phyloP scores from a whole-genome alignment of 345 rosid genomes.

The Dovyalis caffra region DNA sequence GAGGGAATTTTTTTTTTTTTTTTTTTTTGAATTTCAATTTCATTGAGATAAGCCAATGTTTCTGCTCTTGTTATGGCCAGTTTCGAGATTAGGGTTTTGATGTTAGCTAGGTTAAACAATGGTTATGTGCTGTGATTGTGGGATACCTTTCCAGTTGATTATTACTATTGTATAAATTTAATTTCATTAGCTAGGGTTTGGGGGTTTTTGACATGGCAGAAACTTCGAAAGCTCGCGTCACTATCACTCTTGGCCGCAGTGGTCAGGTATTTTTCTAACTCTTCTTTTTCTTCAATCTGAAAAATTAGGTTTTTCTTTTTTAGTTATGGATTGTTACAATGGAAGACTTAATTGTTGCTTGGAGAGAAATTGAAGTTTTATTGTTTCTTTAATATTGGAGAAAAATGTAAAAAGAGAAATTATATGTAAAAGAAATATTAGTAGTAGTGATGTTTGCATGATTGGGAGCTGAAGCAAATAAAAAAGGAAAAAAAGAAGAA shows the following conservation, averaged over 20 bases:
- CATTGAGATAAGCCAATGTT: not conserved
- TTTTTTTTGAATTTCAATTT: not conserved
- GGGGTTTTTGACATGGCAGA: slow-evolving; percentile 57
- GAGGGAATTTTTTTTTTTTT: too few species aligned
- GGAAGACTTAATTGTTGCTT: not conserved
- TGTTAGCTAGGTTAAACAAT: not conserved
- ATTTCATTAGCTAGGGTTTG: slow-evolving; percentile 35
- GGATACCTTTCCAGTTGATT: not conserved
- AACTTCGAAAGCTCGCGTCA: slow-evolving; percentile 61
- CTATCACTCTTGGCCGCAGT: slow-evolving; percentile 79
- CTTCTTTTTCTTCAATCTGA: not conserved
- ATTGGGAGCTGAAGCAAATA: too few species aligned
- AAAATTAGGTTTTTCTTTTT: not conserved
- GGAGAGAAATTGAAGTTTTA: not conserved
- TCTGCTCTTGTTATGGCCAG: not conserved
- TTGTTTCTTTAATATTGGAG: not conserved
- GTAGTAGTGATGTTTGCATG: not conserved
- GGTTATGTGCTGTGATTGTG: not conserved
- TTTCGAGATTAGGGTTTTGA: not conserved
- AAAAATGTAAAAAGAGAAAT: not conserved
- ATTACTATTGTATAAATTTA: not conserved
- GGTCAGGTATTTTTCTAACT: slow-evolving; percentile 63
- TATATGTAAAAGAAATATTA: not conserved
- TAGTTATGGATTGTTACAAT: not conserved
- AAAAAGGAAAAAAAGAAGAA: too few species aligned